These are phyloP conservation scores for Pleurotus eryngii DNA, from an alignment of 768 basidiomycete species.

Conservation along the genomic window DNA sequence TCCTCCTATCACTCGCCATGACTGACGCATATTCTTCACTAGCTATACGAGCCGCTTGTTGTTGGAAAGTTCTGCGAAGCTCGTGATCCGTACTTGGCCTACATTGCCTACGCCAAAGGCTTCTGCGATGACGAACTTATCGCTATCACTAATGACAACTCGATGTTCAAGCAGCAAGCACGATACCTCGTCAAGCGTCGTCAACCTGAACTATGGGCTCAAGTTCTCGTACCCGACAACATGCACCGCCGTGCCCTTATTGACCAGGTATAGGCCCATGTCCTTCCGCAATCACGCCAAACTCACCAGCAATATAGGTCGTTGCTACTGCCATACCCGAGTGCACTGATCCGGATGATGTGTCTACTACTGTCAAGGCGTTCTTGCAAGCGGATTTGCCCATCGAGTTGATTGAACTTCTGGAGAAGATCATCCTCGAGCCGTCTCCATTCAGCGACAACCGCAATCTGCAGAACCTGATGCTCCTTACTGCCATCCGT, in stretches of 20 bases:
- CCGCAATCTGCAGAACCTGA: constrained; percentile 90
- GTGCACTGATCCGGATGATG: constrained; percentile 97
- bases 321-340: constrained; percentile 95
- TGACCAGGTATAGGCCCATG: constrained; percentile 62
- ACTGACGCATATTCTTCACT: neutral
- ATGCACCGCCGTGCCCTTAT: constrained; percentile 90
- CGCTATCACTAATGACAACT: constrained; percentile 95
- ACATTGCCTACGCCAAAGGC: constrained; percentile 98
- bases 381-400: constrained; percentile 97
- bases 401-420: constrained; percentile 91
- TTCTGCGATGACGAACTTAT: constrained; percentile 99
- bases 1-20: neutral
- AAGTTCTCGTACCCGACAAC: constrained; percentile 88
- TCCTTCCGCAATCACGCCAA: neutral
- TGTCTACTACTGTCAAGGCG: constrained; percentile 96
- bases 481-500: constrained; percentile 93
- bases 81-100: constrained; percentile 96
- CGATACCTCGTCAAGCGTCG: constrained; percentile 97
- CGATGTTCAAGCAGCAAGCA: constrained; percentile 99
- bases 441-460: constrained; percentile 98
- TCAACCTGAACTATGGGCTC: constrained; percentile 92
- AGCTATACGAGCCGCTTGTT: constrained; percentile 95
- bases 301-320: constrained; percentile 44
- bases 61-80: constrained; percentile 99
- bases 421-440: constrained; percentile 98